Percentiles rank a stretch among this genome's conserved stretches.
phyloP scores from a whole-genome alignment of 2,329 filamentous ascomycete genomes.

The Aspergillus pseudonomiae region DNA sequence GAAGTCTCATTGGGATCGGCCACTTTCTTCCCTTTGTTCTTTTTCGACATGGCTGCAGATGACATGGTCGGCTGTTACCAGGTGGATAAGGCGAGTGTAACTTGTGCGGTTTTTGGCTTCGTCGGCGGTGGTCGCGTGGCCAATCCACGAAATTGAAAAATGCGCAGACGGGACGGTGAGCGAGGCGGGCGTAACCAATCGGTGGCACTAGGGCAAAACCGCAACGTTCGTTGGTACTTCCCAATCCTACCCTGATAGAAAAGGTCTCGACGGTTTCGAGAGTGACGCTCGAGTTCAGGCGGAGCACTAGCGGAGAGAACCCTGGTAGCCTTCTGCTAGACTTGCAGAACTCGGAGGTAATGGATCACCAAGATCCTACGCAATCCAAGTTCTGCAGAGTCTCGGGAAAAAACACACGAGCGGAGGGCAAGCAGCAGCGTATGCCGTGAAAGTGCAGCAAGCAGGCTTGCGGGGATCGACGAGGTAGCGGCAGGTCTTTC shows the following conservation, averaged over 20 bases:
- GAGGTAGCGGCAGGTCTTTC: conserved; percentile 17
- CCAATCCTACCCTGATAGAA: neutral
- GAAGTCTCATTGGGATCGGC: conserved; percentile 86
- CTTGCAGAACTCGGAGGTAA: conserved; percentile 35
- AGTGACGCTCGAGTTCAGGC: conserved; percentile 14
- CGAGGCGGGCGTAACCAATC: conserved; percentile 19
- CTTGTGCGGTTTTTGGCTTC: conserved; percentile 45
- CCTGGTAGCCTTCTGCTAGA: conserved; percentile 28
- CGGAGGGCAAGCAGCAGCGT: conserved; percentile 1
- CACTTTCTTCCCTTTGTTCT: conserved; percentile 81
- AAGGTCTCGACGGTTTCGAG: neutral
- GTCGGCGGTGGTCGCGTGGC: conserved; percentile 49
- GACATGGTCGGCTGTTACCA: conserved; percentile 39
- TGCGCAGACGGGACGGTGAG: conserved; percentile 29
- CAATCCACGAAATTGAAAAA: conserved; percentile 42
- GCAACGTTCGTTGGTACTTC: conserved; percentile 10
- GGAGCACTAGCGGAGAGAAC: conserved; percentile 27
- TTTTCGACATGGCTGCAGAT: conserved; percentile 64
- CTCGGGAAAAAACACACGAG: conserved; percentile 12
- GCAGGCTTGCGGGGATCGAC: conserved; percentile 8
- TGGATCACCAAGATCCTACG: conserved; percentile 23
- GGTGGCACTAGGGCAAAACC: conserved; percentile 18
- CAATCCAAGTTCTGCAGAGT: conserved; percentile 30
- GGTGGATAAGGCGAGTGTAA: neutral
- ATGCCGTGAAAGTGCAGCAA: neutral